A percentile compares a stretch with the other conserved stretches of the same genome.
These are phyloP conservation scores for Mercurialis annua DNA, from an alignment of 345 rosid species.

Conservation along the genomic window DNA sequence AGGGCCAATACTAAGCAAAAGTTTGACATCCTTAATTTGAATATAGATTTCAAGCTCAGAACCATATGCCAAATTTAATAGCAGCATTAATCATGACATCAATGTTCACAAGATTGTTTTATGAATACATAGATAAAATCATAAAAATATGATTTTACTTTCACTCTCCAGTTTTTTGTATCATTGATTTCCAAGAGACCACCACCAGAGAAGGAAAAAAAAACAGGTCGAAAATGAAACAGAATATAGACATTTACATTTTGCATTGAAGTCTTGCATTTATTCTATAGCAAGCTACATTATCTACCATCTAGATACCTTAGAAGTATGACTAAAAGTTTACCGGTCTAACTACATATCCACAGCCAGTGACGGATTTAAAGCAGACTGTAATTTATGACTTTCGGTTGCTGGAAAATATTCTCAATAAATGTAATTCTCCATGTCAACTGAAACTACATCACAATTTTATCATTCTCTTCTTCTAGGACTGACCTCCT, in stretches of 20 bases:
- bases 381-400: not conserved
- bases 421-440: not conserved
- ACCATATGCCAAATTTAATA: not conserved
- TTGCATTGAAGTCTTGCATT: not conserved
- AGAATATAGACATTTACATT: not conserved
- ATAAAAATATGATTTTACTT: not conserved
- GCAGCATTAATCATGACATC: not conserved
- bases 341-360: not conserved
- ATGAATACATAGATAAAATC: not conserved
- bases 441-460: too few species aligned
- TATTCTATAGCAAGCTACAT: not conserved
- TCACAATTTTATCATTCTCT: not conserved
- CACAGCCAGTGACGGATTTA: not conserved
- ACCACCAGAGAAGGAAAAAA: not conserved
- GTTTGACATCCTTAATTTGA: not conserved
- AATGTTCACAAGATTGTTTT: not conserved
- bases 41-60: not conserved
- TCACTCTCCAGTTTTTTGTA: not conserved
- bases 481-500: not conserved
- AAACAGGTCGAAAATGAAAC: not conserved
- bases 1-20: not conserved
- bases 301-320: not conserved
- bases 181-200: not conserved
- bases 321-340: not conserved
- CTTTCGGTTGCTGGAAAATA: not conserved